A percentile compares a stretch with the other conserved stretches of the same genome.
Evolutionary conservation across 2,329 filamentous ascomycete genomes (phyloP).

Genomic region (Calonectria hongkongensis): DNA sequence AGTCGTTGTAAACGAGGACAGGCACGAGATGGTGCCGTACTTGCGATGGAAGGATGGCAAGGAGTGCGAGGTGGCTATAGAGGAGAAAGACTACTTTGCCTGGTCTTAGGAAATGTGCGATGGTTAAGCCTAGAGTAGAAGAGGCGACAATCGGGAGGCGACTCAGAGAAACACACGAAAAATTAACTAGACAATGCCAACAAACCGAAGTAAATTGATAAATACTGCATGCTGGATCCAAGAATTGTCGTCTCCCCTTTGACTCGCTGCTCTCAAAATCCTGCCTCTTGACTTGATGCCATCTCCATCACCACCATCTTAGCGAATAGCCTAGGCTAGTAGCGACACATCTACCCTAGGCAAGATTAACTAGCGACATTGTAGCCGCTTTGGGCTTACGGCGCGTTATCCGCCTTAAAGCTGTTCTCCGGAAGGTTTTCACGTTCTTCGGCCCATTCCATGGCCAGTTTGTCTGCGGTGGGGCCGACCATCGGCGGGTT

Average conservation of each 20-base stretch:
- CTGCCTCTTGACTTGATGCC: too few relatives aligned
- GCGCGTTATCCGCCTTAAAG: conserved; percentile 8
- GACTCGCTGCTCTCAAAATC: too few relatives aligned
- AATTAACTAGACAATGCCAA: too few relatives aligned
- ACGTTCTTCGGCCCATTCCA: conserved; percentile 6
- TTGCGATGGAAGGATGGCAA: conserved; percentile 60
- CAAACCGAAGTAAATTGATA: neutral
- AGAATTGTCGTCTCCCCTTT: too few relatives aligned
- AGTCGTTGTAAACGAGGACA: conserved; percentile 53
- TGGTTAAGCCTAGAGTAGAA: neutral
- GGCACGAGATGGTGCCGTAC: conserved; percentile 58
- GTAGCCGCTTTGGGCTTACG: too few relatives aligned
- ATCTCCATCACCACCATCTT: neutral
- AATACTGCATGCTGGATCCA: too few relatives aligned
- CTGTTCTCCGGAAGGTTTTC: neutral
- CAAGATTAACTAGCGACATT: neutral
- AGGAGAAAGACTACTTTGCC: conserved; percentile 45
- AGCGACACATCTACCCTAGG: neutral
- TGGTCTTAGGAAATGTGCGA: conserved; percentile 30
- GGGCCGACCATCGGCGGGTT: conserved; percentile 41
- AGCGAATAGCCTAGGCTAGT: neutral
- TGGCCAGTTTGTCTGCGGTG: conserved; percentile 14
- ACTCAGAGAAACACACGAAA: neutral
- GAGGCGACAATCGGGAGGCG: neutral
- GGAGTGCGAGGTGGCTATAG: conserved; percentile 53